These are phyloP conservation scores for Leccinum solheimii DNA, from an alignment of 1,284 basidiomycete species.

Conservation along the genomic window DNA sequence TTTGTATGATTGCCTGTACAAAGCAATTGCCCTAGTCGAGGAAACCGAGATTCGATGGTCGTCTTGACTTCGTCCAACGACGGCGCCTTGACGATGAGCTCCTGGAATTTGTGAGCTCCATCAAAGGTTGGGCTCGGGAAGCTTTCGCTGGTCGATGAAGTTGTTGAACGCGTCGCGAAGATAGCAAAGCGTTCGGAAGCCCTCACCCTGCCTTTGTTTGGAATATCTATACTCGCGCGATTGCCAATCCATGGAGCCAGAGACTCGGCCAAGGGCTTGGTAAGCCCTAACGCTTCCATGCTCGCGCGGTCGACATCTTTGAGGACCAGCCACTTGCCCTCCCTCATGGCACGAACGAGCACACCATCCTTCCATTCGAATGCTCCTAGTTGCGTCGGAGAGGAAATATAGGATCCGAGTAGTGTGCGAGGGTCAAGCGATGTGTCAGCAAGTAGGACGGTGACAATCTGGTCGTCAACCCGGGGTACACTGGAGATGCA, in stretches of 20 bases:
- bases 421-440: conserved; percentile 94
- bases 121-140: conserved; percentile 69
- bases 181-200: conserved; percentile 76
- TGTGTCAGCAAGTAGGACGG: conserved; percentile 90
- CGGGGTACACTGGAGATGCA: conserved; percentile 61
- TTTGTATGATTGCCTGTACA: conserved; percentile 49
- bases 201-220: conserved; percentile 66
- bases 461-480: conserved; percentile 64
- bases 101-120: conserved; percentile 79
- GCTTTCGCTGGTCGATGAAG: conserved; percentile 42
- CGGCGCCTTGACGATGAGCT: conserved; percentile 64
- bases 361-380: conserved; percentile 98
- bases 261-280: conserved; percentile 83
- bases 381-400: conserved; percentile 79
- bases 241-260: conserved; percentile 76
- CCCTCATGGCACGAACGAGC: conserved; percentile 85
- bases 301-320: conserved; percentile 92
- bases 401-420: conserved; percentile 93
- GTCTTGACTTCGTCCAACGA: conserved; percentile 63
- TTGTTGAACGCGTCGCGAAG: conserved; percentile 77
- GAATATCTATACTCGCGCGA: conserved; percentile 67
- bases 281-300: conserved; percentile 80
- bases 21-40: conserved; percentile 52
- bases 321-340: conserved; percentile 93
- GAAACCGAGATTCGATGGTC: conserved; percentile 71